Conservation (phyloP, 257 asterid species). For the Plantago major region DNA sequence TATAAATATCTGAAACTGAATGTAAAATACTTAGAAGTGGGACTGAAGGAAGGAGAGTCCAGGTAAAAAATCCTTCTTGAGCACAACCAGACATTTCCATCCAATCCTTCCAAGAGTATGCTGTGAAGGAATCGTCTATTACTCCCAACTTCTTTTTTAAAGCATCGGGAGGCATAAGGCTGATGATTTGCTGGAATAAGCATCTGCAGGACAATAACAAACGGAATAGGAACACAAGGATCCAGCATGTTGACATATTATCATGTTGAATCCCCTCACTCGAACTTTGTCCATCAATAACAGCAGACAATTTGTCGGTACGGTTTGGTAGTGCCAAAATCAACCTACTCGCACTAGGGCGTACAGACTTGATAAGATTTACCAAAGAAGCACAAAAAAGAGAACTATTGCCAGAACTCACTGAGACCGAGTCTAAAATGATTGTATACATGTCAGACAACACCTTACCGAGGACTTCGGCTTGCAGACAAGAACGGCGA, state of each 20-base stretch:
- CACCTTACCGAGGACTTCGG: conserved; percentile 66
- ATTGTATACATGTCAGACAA: conserved; percentile 61
- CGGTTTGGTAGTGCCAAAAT: conserved; percentile 38
- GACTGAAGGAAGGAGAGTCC: conserved; percentile 57
- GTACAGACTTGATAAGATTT: conserved; percentile 47
- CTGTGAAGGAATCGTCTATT: conserved; percentile 48
- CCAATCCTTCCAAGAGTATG: conserved; percentile 75
- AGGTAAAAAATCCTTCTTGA: conserved; percentile 57
- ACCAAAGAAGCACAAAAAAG: conserved; percentile 57
- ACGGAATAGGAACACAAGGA: conserved; percentile 54
- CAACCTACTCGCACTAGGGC: conserved; percentile 46
- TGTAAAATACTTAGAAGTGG: conserved; percentile 52
- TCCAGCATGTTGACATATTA: conserved; percentile 49
- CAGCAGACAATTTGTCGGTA: conserved; percentile 33
- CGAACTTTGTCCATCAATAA: conserved; percentile 38
- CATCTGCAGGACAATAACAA: conserved; percentile 61
- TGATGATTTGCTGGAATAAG: conserved; percentile 60
- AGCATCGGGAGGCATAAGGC: conserved; percentile 58
- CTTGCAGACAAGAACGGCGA: conserved; percentile 34
- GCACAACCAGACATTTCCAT: conserved; percentile 43
- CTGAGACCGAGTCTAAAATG: conserved; percentile 65
- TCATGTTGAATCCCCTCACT: conserved; percentile 27
- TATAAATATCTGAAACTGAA: conserved; percentile 44
- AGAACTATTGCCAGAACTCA: conserved; percentile 73
- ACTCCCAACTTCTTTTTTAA: conserved; percentile 59